Percentiles rank a stretch among this genome's conserved stretches.
These are phyloP conservation scores for Pseudogymnoascus destructans DNA, from an alignment of 2,329 filamentous ascomycete genomes.

Conservation along the genomic window DNA sequence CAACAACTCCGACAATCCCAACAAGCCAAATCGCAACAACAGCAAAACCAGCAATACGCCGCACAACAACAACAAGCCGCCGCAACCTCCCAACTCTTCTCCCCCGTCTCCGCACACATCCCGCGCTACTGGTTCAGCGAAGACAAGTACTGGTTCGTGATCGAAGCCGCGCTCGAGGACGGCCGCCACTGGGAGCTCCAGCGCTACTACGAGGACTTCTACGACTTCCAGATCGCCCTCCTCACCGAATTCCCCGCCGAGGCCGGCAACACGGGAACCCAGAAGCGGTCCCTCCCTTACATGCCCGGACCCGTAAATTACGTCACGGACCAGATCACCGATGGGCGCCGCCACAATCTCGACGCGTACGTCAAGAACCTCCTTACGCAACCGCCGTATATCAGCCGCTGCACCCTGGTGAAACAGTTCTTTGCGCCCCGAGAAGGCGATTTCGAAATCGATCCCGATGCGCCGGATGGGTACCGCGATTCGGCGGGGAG, in stretches of 20 bases:
- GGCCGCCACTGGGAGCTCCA: constrained; percentile 86
- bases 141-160: constrained; percentile 98
- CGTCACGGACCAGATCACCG: constrained; percentile 94
- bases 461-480: constrained; percentile 50
- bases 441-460: constrained; percentile 86
- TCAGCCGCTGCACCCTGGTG: constrained; percentile 71
- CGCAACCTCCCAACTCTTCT: constrained; percentile 45
- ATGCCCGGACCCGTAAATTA: constrained; percentile 98
- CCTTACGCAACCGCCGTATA: constrained; percentile 68
- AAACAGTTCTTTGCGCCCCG: constrained; percentile 83
- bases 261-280: constrained; percentile 69
- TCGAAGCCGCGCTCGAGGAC: constrained; percentile 82
- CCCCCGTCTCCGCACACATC: constrained; percentile 72
- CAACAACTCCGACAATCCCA: constrained; percentile 19
- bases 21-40: constrained; percentile 18
- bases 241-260: constrained; percentile 86
- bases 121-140: constrained; percentile 91
- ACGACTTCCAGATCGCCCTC: constrained; percentile 93
- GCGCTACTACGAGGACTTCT: constrained; percentile 95
- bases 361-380: constrained; percentile 94
- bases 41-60: constrained; percentile 29
- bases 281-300: constrained; percentile 77
- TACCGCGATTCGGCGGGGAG: constrained; percentile 63
- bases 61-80: constrained; percentile 31
- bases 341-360: constrained; percentile 80